Base-by-base conservation (phyloP, 2,329 filamentous ascomycete species). In the Pseudogymnoascus sp. region DNA sequence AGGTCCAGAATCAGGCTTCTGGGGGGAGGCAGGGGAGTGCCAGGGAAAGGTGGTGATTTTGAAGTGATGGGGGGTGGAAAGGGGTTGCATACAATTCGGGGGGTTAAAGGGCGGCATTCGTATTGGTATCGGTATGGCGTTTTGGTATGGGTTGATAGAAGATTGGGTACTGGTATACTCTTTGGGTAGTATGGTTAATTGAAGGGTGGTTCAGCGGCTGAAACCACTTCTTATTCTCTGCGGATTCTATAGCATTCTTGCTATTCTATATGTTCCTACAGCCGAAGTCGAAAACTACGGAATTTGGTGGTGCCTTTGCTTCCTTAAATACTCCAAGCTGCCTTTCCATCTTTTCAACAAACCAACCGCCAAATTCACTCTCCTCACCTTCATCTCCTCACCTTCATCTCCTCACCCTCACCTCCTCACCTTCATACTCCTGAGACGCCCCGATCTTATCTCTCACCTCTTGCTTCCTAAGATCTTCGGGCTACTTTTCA, bases 111-210 rank as follows among this genome's bases (percentile, higher is more conserved):
- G 25, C 10, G 48, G 48, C 48, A 54, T 54, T 54, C 5, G 6
- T 31, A 19, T 54, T 54, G 48, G 25, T 31, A 31, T 54, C 1
- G 25, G 48, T 54, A 31, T 54, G 48, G 48, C 48, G 48, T 54
- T 31, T 54, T 31, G 48, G 48, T 16, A 19, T 31, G 4, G 25
- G 14, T 16, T 19, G n/a, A 16, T 54, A 19, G n/a, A 54, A 31
- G 23, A 31, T 31, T 51, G 45, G 48, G 25, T 31, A n/a, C 28
- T 11, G 45, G 45, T 45, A 45, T 48, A 25, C 21, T 25, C 13
- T 14, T 51, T 54, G 23, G 48, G 48, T 54, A 54, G 48, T 54
- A 54, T 54, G 48, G 48, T 54, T 54, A 54, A 54, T 54, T 5
- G 25, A 16, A 16, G 48, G 48, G 31, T 54, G 48, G 48, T 54